Conservation (phyloP, 176 grass and related monocot genomes). For the Elymus sibiricus region DNA sequence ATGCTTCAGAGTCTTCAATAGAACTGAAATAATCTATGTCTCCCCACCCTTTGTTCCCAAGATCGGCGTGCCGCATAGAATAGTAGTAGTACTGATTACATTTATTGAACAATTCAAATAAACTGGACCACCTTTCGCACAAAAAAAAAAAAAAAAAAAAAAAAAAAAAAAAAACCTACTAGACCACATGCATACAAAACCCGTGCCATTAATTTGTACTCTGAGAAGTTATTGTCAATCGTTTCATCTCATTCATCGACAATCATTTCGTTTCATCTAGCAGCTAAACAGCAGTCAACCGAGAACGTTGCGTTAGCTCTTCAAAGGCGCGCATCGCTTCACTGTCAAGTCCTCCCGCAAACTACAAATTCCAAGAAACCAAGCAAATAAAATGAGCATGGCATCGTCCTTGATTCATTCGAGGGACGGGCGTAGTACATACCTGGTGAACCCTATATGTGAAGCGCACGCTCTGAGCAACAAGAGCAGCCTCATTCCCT, state of each 20-base stretch:
- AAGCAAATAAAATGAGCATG: neutral
- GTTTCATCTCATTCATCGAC: neutral
- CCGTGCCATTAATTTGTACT: neutral
- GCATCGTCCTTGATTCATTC: too few relatives aligned
- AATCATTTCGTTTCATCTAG: neutral
- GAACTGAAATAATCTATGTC: neutral
- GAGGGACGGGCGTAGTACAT: neutral
- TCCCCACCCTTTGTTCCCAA: neutral
- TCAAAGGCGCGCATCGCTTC: constrained; percentile 52
- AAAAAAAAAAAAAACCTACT: too few relatives aligned
- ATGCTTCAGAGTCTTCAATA: neutral
- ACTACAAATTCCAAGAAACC: neutral
- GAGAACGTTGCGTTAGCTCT: constrained; percentile 49
- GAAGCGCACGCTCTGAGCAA: constrained; percentile 79
- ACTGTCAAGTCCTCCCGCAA: constrained; percentile 31
- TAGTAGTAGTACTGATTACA: neutral
- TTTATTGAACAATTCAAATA: neutral
- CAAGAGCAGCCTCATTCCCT: constrained; percentile 48
- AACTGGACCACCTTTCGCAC: too few relatives aligned
- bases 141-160: too few relatives aligned
- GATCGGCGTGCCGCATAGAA: neutral
- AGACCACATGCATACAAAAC: neutral
- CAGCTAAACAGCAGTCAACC: neutral
- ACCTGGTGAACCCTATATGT: constrained; percentile 86
- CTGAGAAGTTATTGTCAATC: neutral